Evolutionary conservation across 2,329 filamentous ascomycete species (phyloP).

Genomic region (Fusarium pininemorale): DNA sequence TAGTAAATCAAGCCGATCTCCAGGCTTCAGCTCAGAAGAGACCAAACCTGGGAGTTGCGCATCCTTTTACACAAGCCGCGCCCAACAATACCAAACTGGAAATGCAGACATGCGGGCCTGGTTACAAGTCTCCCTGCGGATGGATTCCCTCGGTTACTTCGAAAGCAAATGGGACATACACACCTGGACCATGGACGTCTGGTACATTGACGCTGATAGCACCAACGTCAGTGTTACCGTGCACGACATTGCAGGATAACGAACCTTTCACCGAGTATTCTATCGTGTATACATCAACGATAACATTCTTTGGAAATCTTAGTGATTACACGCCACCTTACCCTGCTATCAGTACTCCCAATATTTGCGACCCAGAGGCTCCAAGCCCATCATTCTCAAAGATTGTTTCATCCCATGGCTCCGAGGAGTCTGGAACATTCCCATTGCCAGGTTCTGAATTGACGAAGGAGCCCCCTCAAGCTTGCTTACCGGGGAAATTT

Average conservation of each 20-base stretch:
- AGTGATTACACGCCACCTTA: slow-evolving; percentile 59
- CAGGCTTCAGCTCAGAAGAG: slow-evolving; percentile 6
- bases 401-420: background rate
- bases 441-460: background rate
- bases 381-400: background rate
- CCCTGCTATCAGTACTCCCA: slow-evolving; percentile 51
- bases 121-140: background rate
- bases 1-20: background rate
- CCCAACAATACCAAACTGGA: slow-evolving; percentile 8
- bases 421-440: background rate
- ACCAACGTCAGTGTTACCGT: slow-evolving; percentile 39
- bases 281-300: slow-evolving; percentile 59
- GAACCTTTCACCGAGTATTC: slow-evolving; percentile 53
- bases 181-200: slow-evolving; percentile 7
- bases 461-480: slow-evolving; percentile 17
- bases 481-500: slow-evolving; percentile 3
- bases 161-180: slow-evolving; percentile 25
- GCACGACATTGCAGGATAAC: slow-evolving; percentile 44
- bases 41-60: slow-evolving; percentile 5
- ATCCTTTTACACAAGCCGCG: slow-evolving; percentile 1
- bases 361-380: slow-evolving; percentile 46
- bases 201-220: slow-evolving; percentile 19
- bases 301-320: slow-evolving; percentile 58
- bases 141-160: slow-evolving; percentile 19
- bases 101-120: background rate